Percentiles rank a stretch among this genome's conserved stretches.
Evolutionary conservation across 2,329 filamentous ascomycete species (phyloP).

Genomic region (Exophiala bonariae): DNA sequence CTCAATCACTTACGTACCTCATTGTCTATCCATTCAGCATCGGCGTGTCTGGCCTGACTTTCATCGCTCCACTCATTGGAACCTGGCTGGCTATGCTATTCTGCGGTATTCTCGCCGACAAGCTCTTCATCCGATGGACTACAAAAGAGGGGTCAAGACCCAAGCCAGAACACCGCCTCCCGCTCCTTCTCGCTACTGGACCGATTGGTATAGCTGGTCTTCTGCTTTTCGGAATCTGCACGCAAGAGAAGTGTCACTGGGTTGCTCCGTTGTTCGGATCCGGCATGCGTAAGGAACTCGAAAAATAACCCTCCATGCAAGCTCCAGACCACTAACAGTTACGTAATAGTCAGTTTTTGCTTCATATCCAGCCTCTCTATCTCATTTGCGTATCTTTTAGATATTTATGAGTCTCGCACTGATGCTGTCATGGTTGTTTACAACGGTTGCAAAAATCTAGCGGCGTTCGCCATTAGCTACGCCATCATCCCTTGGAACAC

Average conservation of each 20-base stretch:
- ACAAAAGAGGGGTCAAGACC: conserved; percentile 6
- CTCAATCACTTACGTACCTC: conserved; percentile 57
- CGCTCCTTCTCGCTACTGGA: conserved; percentile 11
- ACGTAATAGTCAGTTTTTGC: conserved; percentile 10
- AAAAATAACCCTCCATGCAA: neutral
- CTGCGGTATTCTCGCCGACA: conserved; percentile 14
- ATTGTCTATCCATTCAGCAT: conserved; percentile 62
- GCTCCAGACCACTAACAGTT: neutral
- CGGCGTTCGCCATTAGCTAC: conserved; percentile 16
- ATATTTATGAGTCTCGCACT: conserved; percentile 15
- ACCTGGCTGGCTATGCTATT: conserved; percentile 16
- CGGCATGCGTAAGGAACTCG: conserved; percentile 6
- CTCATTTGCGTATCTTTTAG: conserved; percentile 15
- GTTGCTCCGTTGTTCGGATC: conserved; percentile 12
- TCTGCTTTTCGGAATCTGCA: conserved; percentile 15
- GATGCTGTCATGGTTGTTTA: conserved; percentile 17
- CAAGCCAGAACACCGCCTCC: conserved; percentile 14
- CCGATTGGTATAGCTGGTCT: conserved; percentile 10
- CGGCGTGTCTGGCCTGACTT: conserved; percentile 42
- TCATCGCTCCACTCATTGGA: conserved; percentile 16
- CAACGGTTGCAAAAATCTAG: conserved; percentile 18
- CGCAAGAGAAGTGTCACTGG: conserved; percentile 15
- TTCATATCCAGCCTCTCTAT: conserved; percentile 13
- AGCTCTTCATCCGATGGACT: conserved; percentile 6
- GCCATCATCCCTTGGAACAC: conserved; percentile 17